A percentile compares a stretch with the other conserved stretches of the same genome.
phyloP scores from a whole-genome alignment of 116 monocot species.

The Papilionanthe hybrid region DNA sequence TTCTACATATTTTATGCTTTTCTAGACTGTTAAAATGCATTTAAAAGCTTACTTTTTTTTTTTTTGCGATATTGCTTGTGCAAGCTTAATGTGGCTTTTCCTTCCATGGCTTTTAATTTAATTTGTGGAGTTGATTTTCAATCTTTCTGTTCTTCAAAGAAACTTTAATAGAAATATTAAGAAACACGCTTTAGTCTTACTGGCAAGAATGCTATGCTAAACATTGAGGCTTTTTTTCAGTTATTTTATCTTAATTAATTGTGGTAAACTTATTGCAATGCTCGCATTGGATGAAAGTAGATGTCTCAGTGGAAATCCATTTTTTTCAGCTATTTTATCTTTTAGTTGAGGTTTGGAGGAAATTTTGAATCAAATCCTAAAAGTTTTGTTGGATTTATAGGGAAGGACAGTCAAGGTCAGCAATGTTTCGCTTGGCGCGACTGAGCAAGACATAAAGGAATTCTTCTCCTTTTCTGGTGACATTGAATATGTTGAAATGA shows the following conservation, averaged over 20 bases:
- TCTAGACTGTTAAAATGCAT: too few relatives aligned
- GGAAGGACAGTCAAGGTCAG: conserved; percentile 64
- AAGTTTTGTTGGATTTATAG: conserved; percentile 12
- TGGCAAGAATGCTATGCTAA: neutral
- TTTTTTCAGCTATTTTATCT: neutral
- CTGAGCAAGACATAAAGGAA: conserved; percentile 61
- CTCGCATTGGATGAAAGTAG: too few relatives aligned
- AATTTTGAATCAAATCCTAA: neutral
- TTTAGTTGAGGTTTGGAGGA: neutral
- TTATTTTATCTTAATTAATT: too few relatives aligned
- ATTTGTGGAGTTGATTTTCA: neutral
- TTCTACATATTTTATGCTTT: too few relatives aligned
- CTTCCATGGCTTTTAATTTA: neutral
- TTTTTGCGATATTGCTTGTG: neutral
- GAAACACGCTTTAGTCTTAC: neutral
- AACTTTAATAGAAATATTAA: neutral
- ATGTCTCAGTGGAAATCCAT: too few relatives aligned
- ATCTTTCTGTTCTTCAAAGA: neutral
- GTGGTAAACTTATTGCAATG: too few relatives aligned
- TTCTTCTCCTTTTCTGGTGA: conserved; percentile 85
- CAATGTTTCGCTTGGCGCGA: conserved; percentile 67
- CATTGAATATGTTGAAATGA: conserved; percentile 62
- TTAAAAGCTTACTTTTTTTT: too few relatives aligned
- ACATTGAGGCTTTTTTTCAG: neutral
- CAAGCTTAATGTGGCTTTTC: neutral